Evolutionary conservation across 192 early-diverging fungal genomes (phyloP), one percentile per base, ranked within the genome.

Genomic region (Podila epicladia): DNA sequence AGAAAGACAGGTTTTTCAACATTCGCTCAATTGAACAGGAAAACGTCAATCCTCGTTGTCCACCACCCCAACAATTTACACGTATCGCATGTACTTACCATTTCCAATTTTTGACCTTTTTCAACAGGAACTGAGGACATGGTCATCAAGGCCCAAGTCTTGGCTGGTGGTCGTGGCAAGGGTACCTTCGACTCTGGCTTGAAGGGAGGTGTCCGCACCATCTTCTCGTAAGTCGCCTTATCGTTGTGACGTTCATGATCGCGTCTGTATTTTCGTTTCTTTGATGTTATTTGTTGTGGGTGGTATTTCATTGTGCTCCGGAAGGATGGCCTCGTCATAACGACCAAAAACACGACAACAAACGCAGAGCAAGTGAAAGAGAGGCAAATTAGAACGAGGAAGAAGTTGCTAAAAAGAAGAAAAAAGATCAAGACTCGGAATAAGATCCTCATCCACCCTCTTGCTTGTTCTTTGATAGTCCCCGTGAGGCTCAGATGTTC

Each of bases 151-250:
- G 83, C 90, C 41, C 95, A 99, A 87, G 98, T 99, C 32, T 87
- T 99, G 66, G 98, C 98, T 71, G 98, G 98, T 74, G 98, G 98
- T 61, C 96, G 98, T 87, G 98, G 98, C 59, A 99, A 99, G 88
- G 98, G 98, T 77, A 88, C 88, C 74, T 99, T 98, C 85, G 95
- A 97, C 79, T 95, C 91, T 70, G 97, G 98, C 26, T 88, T 97
- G 65, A 94, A 98, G 88, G 98, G 98, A 62, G 98, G 98, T 87
- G 98, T 99, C 38, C 94, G 93, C 82, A 87, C 94, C 69, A 91
- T 95, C 69, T 96, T 91, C 88, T 94, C 94, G 94, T 96, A 91
- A 85, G 93, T 86, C 19, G 60, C 28, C 15, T 9, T 7, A 37
- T 45, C 41, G 13, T 11, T 45, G 15, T 12, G 41, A 45, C 1